Conservation (phyloP, 768 basidiomycete genomes). For the Mycena metata region DNA sequence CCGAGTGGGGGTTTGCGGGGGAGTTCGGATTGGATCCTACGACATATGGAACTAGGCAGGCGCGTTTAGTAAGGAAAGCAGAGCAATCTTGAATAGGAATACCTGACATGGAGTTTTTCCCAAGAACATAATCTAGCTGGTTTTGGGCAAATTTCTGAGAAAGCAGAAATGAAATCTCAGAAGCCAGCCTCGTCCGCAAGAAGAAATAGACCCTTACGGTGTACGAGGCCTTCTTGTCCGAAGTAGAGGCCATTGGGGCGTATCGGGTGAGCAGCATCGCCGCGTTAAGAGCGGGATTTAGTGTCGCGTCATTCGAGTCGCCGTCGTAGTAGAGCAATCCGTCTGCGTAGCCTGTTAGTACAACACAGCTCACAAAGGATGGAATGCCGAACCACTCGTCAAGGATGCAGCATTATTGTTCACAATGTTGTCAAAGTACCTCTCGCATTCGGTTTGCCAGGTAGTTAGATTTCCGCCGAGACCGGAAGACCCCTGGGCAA, state of each 20-base stretch:
- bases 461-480: slow-evolving; percentile 68
- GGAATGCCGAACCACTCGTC: slow-evolving; percentile 66
- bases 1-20: slow-evolving; percentile 91
- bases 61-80: not conserved
- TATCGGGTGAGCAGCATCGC: slow-evolving; percentile 88
- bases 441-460: slow-evolving; percentile 81
- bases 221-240: slow-evolving; percentile 71
- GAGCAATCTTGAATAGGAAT: slow-evolving; percentile 11
- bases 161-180: slow-evolving; percentile 11
- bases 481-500: slow-evolving; percentile 68
- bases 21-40: slow-evolving; percentile 94
- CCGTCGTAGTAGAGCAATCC: slow-evolving; percentile 87
- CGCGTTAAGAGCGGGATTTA: slow-evolving; percentile 90
- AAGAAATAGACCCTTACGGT: slow-evolving; percentile 56
- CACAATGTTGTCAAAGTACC: slow-evolving; percentile 81
- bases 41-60: slow-evolving; percentile 76
- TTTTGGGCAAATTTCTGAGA: slow-evolving; percentile 77
- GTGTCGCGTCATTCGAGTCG: slow-evolving; percentile 82
- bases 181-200: too few relatives aligned
- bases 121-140: slow-evolving; percentile 87
- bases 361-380: not conserved
- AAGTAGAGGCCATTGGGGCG: slow-evolving; percentile 76
- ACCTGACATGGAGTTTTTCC: slow-evolving; percentile 93
- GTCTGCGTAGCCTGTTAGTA: slow-evolving; percentile 56
- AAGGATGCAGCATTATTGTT: slow-evolving; percentile 66